Conservation (phyloP, 176 grass and related monocot species). For the Dendrocalamus sinicus region DNA sequence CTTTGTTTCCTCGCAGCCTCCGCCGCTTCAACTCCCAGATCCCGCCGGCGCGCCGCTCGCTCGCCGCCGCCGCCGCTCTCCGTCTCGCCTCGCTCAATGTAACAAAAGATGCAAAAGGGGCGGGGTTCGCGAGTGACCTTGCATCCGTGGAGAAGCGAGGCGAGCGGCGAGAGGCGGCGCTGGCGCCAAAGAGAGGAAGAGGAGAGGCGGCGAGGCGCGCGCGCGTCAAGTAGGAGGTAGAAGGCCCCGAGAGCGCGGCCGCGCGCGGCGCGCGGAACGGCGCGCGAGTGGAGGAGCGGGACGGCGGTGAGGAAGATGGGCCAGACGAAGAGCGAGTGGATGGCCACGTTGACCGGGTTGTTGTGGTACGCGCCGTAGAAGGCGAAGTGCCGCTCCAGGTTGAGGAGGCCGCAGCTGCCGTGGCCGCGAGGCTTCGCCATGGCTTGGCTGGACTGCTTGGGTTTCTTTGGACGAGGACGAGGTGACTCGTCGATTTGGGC, state of each 20-base stretch:
- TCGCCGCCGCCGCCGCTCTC: too few species aligned
- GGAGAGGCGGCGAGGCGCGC: constrained; percentile 50
- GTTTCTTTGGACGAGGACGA: too few species aligned
- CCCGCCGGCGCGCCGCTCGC: too few species aligned
- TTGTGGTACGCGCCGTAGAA: constrained; percentile 98
- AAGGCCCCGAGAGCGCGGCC: constrained; percentile 55
- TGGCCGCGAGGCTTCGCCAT: constrained; percentile 56
- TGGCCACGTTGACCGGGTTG: constrained; percentile 75
- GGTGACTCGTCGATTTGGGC: neutral
- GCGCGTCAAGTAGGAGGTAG: constrained; percentile 76
- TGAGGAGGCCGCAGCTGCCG: constrained; percentile 56
- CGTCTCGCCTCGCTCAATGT: neutral
- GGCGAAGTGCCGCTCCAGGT: constrained; percentile 86
- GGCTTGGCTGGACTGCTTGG: neutral
- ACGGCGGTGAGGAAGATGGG: constrained; percentile 76
- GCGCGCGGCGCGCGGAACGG: constrained; percentile 39
- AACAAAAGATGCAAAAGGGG: neutral
- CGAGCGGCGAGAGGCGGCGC: constrained; percentile 52
- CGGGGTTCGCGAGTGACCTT: constrained; percentile 41
- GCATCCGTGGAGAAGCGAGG: constrained; percentile 65
- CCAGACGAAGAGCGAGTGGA: constrained; percentile 93
- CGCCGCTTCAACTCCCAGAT: too few species aligned
- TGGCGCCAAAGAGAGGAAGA: constrained; percentile 69
- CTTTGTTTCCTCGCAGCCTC: too few species aligned
- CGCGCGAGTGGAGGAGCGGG: constrained; percentile 69